phyloP scores from a whole-genome alignment of 2,329 filamentous ascomycete genomes.

The Colletotrichum sp. region DNA sequence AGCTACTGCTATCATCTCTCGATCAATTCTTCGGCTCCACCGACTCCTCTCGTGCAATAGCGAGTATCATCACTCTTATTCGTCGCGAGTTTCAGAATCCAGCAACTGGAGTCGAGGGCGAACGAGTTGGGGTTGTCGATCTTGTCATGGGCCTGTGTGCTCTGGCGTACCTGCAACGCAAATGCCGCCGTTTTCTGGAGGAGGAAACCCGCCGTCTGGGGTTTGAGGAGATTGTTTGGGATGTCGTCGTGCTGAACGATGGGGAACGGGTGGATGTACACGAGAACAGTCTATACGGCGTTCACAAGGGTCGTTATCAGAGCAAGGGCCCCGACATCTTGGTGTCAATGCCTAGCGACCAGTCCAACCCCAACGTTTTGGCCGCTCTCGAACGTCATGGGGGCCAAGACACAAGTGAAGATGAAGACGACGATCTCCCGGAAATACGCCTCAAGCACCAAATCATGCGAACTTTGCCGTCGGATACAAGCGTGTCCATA shows the following conservation, averaged over 20 bases:
- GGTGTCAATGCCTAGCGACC: conserved; percentile 25
- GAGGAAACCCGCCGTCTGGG: conserved; percentile 51
- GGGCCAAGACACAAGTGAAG: conserved; percentile 27
- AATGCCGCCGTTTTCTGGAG: conserved; percentile 55
- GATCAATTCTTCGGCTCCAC: conserved; percentile 71
- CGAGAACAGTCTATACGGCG: conserved; percentile 37
- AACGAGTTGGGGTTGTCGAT: conserved; percentile 64
- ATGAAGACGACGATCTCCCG: conserved; percentile 46
- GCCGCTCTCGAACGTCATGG: conserved; percentile 40
- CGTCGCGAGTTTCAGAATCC: conserved; percentile 69
- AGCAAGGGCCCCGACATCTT: conserved; percentile 19
- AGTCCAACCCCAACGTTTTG: conserved; percentile 30
- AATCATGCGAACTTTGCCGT: conserved; percentile 58
- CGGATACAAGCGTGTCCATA: conserved; percentile 63
- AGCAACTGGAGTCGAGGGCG: conserved; percentile 61
- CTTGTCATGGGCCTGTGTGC: conserved; percentile 65
- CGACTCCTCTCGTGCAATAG: conserved; percentile 71
- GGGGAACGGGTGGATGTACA: conserved; percentile 61
- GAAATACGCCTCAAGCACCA: conserved; percentile 55
- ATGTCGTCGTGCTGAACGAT: conserved; percentile 66
- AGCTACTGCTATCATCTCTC: conserved; percentile 61
- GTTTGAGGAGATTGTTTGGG: conserved; percentile 66
- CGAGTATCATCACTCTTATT: conserved; percentile 68
- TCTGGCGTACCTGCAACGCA: conserved; percentile 64
- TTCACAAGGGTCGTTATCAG: conserved; percentile 28